Evolutionary conservation across 805 yeast genomes (phyloP).

Genomic region (Martiniozyma abietophila): DNA sequence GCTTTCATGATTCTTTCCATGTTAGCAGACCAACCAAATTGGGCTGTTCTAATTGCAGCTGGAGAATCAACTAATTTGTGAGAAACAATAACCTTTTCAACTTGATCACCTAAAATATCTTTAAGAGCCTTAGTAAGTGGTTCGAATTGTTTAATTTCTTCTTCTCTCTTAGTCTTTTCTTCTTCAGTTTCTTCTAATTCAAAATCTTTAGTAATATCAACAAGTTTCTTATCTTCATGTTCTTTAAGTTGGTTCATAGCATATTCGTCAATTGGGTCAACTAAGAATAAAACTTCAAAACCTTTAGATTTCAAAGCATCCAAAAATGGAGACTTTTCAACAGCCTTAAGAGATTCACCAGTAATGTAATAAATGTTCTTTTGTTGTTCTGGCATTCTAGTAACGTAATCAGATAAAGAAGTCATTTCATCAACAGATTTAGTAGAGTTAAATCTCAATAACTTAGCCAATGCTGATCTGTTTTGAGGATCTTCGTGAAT

Average conservation of each 20-base stretch:
- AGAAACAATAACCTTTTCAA: constrained; percentile 97
- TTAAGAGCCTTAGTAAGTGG: constrained; percentile 90
- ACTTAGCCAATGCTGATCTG: constrained; percentile 91
- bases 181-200: constrained; percentile 98
- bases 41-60: constrained; percentile 99
- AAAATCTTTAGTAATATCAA: constrained; percentile 98
- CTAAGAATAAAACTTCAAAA: constrained; percentile 95
- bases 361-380: constrained; percentile 99
- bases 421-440: constrained; percentile 91
- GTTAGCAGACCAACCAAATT: constrained; percentile 99
- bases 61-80: constrained; percentile 97
- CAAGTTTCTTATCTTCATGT: constrained; percentile 98
- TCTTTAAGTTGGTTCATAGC: constrained; percentile 99
- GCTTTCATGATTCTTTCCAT: constrained; percentile 99
- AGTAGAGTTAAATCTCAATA: constrained; percentile 94
- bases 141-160: constrained; percentile 86
- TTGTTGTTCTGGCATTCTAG: constrained; percentile 99
- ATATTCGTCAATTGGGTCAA: constrained; percentile 99
- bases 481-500: constrained; percentile 98
- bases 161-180: constrained; percentile 92
- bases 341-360: constrained; percentile 96
- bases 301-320: constrained; percentile 97
- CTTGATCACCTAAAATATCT: constrained; percentile 96
- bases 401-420: constrained; percentile 92
- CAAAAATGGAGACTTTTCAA: constrained; percentile 98